These are phyloP conservation scores for Ascocoryne sarcoides DNA, from an alignment of 2,329 filamentous ascomycete species.

Conservation along the genomic window DNA sequence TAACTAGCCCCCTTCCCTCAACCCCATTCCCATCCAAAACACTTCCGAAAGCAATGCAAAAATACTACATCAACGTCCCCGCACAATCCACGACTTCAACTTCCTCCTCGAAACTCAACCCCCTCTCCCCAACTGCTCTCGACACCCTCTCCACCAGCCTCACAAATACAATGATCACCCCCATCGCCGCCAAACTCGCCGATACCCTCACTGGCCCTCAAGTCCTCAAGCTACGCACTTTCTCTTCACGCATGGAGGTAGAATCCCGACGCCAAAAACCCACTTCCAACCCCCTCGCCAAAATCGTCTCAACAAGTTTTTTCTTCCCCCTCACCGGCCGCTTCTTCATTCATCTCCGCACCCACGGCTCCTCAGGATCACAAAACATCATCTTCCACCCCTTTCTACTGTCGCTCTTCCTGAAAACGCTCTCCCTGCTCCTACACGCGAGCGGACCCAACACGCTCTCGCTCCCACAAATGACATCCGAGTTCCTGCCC, in stretches of 20 bases:
- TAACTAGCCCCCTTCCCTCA: conserved; percentile 20
- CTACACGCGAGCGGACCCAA: conserved; percentile 76
- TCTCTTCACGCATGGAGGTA: conserved; percentile 67
- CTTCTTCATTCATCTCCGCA: conserved; percentile 59
- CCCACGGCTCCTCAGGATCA: conserved; percentile 35
- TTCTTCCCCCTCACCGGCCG: conserved; percentile 81
- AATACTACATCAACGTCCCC: conserved; percentile 47
- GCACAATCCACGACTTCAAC: conserved; percentile 28
- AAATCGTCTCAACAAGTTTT: conserved; percentile 65
- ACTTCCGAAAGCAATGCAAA: conserved; percentile 66
- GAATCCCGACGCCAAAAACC: conserved; percentile 47
- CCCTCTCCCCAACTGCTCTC: conserved; percentile 35
- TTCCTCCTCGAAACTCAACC: conserved; percentile 5
- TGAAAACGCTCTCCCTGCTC: conserved; percentile 79
- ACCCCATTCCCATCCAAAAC: conserved; percentile 68
- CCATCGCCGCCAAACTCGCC: conserved; percentile 72
- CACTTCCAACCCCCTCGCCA: conserved; percentile 69
- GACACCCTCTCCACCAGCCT: conserved; percentile 60
- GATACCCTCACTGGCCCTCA: conserved; percentile 73
- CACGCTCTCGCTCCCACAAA: conserved; percentile 64
- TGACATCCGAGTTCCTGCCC: conserved; percentile 78
- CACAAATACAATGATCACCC: conserved; percentile 65
- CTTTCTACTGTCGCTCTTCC: conserved; percentile 65
- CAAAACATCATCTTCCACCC: conserved; percentile 62
- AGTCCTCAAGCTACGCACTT: conserved; percentile 79